Evolutionary conservation across 2,329 filamentous ascomycete species (phyloP).

Genomic region (Sporothrix variecibatus): DNA sequence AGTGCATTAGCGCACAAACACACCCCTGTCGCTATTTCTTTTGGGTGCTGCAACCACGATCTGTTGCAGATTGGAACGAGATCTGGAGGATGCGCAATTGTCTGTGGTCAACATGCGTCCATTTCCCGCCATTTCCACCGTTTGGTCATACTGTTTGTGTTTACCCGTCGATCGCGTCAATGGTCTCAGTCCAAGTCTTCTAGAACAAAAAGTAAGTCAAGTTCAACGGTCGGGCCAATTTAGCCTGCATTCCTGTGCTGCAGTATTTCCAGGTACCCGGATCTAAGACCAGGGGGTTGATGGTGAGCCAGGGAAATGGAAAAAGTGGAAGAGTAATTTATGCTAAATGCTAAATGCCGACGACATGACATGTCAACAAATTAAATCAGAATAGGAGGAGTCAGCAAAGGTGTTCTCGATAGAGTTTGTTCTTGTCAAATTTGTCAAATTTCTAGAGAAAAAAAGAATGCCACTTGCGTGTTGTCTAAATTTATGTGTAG

Average conservation of each 20-base stretch:
- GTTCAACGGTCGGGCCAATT: not conserved
- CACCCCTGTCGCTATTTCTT: not conserved
- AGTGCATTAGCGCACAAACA: not conserved
- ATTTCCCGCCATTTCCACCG: too few species aligned
- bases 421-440: not conserved
- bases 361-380: conserved; percentile 3
- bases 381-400: not conserved
- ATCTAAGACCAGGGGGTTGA: not conserved
- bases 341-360: not conserved
- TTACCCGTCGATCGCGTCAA: not conserved
- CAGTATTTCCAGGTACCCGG: not conserved
- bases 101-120: not conserved
- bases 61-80: not conserved
- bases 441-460: not conserved
- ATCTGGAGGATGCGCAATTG: not conserved
- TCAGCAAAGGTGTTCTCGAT: not conserved
- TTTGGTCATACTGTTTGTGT: not conserved
- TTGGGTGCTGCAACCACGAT: conserved; percentile 2
- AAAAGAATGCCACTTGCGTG: not conserved
- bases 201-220: not conserved
- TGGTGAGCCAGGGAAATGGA: not conserved
- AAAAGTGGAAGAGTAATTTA: not conserved
- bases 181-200: not conserved
- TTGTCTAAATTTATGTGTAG: not conserved
- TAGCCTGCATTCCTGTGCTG: conserved; percentile 11